Evolutionary conservation across 768 basidiomycete species (phyloP).

Genomic region (Lactarius sp.): DNA sequence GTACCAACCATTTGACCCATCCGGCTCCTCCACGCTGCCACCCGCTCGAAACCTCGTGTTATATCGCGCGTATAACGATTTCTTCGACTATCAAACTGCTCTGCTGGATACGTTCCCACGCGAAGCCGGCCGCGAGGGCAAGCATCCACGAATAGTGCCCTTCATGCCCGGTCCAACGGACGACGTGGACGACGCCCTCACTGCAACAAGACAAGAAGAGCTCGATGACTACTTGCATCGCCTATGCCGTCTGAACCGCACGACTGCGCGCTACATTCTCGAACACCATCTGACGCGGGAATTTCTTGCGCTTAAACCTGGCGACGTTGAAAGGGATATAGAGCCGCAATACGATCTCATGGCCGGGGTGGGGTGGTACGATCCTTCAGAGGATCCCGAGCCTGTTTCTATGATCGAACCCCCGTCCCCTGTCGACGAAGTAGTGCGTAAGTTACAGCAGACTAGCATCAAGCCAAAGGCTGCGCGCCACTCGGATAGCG

Average conservation of each 20-base stretch:
- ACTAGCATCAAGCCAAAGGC: constrained; percentile 42
- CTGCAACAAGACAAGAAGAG: constrained; percentile 72
- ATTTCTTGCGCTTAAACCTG: constrained; percentile 81
- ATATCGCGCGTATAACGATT: constrained; percentile 96
- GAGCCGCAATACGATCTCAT: constrained; percentile 57
- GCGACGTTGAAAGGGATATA: constrained; percentile 71
- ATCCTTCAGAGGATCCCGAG: constrained; percentile 25
- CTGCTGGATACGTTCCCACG: constrained; percentile 83
- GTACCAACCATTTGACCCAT: constrained; percentile 74
- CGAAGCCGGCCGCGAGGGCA: constrained; percentile 79
- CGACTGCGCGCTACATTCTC: constrained; percentile 72
- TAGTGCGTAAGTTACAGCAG: constrained; percentile 28
- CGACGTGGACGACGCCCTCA: constrained; percentile 78
- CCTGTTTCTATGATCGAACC: constrained; percentile 32
- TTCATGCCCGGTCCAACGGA: constrained; percentile 96
- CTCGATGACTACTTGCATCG: constrained; percentile 84
- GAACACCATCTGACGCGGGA: constrained; percentile 73
- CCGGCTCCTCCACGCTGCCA: constrained; percentile 53
- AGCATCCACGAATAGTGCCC: constrained; percentile 73
- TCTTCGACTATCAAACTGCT: constrained; percentile 93
- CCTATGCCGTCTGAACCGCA: constrained; percentile 64
- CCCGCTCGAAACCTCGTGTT: constrained; percentile 75
- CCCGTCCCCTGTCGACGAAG: constrained; percentile 36
- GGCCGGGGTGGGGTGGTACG: constrained; percentile 41
- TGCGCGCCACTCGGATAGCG: constrained; percentile 48